Evolutionary conservation across 257 asterid genomes (phyloP).

Genomic region (Penstemon davidsonii): DNA sequence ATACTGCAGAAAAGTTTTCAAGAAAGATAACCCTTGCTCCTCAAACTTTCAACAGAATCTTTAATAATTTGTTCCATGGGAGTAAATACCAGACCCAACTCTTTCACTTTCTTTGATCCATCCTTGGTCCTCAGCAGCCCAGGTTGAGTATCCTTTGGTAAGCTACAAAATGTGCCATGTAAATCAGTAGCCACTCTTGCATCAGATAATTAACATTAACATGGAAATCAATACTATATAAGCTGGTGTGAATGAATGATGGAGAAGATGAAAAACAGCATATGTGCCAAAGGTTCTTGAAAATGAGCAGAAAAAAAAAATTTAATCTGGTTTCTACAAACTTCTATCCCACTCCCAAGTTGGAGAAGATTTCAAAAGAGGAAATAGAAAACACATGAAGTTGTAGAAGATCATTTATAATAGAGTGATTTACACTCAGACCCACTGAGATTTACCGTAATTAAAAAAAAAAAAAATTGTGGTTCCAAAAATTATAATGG

Average conservation of each 20-base stretch:
- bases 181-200: not conserved
- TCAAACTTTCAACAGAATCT: constrained; percentile 78
- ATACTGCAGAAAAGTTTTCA: constrained; percentile 19
- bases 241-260: not conserved
- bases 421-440: too few species aligned
- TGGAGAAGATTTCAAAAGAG: too few species aligned
- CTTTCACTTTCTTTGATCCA: constrained; percentile 64
- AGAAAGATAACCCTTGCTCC: constrained; percentile 59
- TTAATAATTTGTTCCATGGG: constrained; percentile 73
- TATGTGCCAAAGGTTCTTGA: too few species aligned
- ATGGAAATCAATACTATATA: not conserved
- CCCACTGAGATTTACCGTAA: too few species aligned
- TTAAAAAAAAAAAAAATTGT: too few species aligned
- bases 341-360: too few species aligned
- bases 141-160: constrained; percentile 73
- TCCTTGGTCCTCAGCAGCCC: constrained; percentile 64
- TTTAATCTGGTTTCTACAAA: too few species aligned
- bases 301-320: too few species aligned
- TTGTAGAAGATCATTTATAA: too few species aligned
- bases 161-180: constrained; percentile 38
- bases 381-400: too few species aligned
- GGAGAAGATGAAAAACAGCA: not conserved
- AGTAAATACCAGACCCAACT: constrained; percentile 70
- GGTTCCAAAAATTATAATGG: too few species aligned
- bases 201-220: not conserved